A percentile compares a stretch with the other conserved stretches of the same genome.
Conservation (phyloP, 257 asterid species). For the Lantana camara region DNA sequence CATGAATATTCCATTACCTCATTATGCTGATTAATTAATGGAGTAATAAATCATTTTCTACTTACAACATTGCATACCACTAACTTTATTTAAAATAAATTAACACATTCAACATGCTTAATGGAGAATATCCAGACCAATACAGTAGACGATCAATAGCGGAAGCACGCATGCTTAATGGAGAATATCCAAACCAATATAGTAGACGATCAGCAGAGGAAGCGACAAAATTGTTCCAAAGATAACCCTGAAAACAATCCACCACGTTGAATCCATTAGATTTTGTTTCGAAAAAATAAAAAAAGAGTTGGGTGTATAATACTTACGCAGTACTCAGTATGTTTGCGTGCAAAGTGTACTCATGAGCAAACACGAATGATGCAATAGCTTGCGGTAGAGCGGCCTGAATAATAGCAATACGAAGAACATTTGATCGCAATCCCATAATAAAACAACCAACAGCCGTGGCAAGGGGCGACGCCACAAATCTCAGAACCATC, state of each 20-base stretch:
- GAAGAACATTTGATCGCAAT: constrained; percentile 47
- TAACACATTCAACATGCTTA: too few relatives aligned
- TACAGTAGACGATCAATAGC: too few relatives aligned
- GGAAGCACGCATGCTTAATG: too few relatives aligned
- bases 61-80: too few relatives aligned
- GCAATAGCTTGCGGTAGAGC: constrained; percentile 57
- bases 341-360: constrained; percentile 56
- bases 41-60: too few relatives aligned
- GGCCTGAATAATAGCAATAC: constrained; percentile 61
- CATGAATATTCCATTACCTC: too few relatives aligned
- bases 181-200: constrained; percentile 35
- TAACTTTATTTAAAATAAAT: too few relatives aligned
- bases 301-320: too few relatives aligned
- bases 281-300: too few relatives aligned
- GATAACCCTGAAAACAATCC: constrained; percentile 49
- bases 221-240: constrained; percentile 49
- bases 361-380: constrained; percentile 56
- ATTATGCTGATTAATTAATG: too few relatives aligned
- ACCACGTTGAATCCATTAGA: too few relatives aligned
- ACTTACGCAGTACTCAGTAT: constrained; percentile 65
- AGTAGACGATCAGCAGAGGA: constrained; percentile 51
- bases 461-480: constrained; percentile 52
- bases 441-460: constrained; percentile 56
- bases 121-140: too few relatives aligned
- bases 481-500: constrained; percentile 57